Evolutionary conservation across 2,329 filamentous ascomycete species (phyloP), one percentile per base, ranked within the genome.

Genomic region (Boeremia exigua): DNA sequence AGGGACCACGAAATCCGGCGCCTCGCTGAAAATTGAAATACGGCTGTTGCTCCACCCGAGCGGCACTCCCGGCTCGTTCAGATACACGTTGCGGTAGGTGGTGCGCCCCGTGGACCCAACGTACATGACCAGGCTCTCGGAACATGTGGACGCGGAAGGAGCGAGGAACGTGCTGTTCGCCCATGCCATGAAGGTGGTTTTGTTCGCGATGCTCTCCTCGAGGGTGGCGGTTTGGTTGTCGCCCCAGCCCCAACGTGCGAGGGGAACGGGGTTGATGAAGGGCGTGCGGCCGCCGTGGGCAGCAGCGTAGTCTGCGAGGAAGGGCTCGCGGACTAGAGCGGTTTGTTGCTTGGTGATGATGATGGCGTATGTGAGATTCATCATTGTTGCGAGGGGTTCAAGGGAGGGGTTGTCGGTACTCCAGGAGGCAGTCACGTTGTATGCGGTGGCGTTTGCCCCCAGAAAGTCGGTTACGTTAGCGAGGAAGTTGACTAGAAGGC

Each of bases 61-160:
- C 0, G 83, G 82, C 3, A 78, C 68, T 0, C 70, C 67, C 0
- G 84, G 83, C 1, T 75, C 64, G 6, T 65, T 67, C 3, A 65
- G 57, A 58, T 82, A 83, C 4, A 64, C 60, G 60, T 84, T 82
- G 28, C 80, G 74, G 55, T 81, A 80, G 25, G 66, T 79, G 56
- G 70, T 69, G 25, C 77, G 74, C 5, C 67, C 63, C 2, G 56
- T 59, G 15, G 58, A 75, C 15, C 77, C 79, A 0, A 79, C 71
- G 56, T 85, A 84, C 12, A 86, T 66, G 15, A 84, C 57, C 0
- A 86, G 56, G 19, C 75, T 78, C 6, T 81, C 75, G 4, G 80
- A 82, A 68, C 84, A 86, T 1, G 78, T 79, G 27, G 76, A 53
- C 0, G 67, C 38, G 15, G 78, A 75, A 0, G 77, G 66, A 0